phyloP scores from a whole-genome alignment of 1,139 yeast genomes.

The Nakaseomyces nivariensis region DNA sequence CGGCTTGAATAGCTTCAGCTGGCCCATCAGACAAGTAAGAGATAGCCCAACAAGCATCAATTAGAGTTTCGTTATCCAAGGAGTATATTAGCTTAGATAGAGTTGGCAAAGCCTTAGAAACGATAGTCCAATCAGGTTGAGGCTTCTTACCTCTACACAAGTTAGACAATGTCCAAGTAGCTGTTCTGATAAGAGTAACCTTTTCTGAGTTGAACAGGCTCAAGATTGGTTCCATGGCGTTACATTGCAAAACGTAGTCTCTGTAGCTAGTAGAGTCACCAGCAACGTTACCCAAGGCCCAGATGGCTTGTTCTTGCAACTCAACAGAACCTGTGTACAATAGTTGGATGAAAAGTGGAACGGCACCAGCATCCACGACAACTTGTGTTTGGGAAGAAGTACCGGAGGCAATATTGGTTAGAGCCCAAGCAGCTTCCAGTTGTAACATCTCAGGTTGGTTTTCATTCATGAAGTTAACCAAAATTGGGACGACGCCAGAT shows the following conservation, averaged over 20 bases:
- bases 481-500: slow-evolving; percentile 84
- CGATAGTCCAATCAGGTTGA: slow-evolving; percentile 88
- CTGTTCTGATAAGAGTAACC: slow-evolving; percentile 85
- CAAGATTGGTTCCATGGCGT: slow-evolving; percentile 85
- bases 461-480: slow-evolving; percentile 76
- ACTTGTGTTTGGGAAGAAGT: slow-evolving; percentile 78
- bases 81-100: slow-evolving; percentile 85
- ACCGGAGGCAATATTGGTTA: slow-evolving; percentile 97
- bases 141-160: slow-evolving; percentile 95
- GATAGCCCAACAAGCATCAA: slow-evolving; percentile 98
- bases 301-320: slow-evolving; percentile 95
- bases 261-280: slow-evolving; percentile 89
- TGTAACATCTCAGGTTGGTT: slow-evolving; percentile 80
- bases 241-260: slow-evolving; percentile 74
- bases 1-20: slow-evolving; percentile 89
- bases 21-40: slow-evolving; percentile 91
- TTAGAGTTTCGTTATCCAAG: slow-evolving; percentile 83
- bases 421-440: slow-evolving; percentile 98
- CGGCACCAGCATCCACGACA: slow-evolving; percentile 90
- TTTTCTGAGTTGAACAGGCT: slow-evolving; percentile 69
- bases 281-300: slow-evolving; percentile 99
- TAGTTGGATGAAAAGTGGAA: slow-evolving; percentile 79
- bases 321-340: slow-evolving; percentile 74
- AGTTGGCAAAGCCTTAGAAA: slow-evolving; percentile 82
- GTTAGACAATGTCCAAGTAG: slow-evolving; percentile 96